Evolutionary conservation across 78 protist species (phyloP), one percentile per base, ranked within the genome.

Genomic region (Dictyostelium firmibasis): DNA sequence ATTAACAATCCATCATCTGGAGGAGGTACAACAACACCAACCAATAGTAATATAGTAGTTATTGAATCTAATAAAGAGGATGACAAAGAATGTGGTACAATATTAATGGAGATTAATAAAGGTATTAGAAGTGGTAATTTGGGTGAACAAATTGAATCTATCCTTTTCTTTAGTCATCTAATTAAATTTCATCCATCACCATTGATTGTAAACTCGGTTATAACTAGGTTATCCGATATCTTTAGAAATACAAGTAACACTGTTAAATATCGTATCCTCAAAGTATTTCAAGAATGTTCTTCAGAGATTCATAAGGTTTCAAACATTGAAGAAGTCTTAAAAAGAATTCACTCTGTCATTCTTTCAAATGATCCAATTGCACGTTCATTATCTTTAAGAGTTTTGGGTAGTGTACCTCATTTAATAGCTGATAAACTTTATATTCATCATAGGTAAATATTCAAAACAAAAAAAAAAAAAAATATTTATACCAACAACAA

Each of bases 201-300:
- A 2, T 7, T 89, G 36, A 78, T 89, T 5, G 77, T 89, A 7
- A 89, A 41, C 14, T 81, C 87, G 0, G 79, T 81, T 8, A 89
- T 89, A 16, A 69, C 83, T 2, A 44, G 83, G 14, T 27, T 89
- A 27, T 83, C 94, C 4, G 94, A 89, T 62, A 89, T 89, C 27
- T 89, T 89, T 81, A 89, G 94, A 69, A 81, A 29, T 29, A 64
- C 85, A 36, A 84, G 29, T 33, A 81, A 81, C 13, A 33, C 77
- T 0, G 94, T 89, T 1, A 20, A 57, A 9, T 89, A 89, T 50
- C 41, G 94, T 29, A 89, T 89, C 1, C 57, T 89, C 1, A 89
- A 89, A 76, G 94, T 89, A 10, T 89, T 89, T 81, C 94, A 89
- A 89, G 88, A 89, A 47, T 89, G 94, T 47, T 64, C 94, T 29